Base-by-base conservation (phyloP, 2,329 filamentous ascomycete species). In the Scedosporium minutisporum region DNA sequence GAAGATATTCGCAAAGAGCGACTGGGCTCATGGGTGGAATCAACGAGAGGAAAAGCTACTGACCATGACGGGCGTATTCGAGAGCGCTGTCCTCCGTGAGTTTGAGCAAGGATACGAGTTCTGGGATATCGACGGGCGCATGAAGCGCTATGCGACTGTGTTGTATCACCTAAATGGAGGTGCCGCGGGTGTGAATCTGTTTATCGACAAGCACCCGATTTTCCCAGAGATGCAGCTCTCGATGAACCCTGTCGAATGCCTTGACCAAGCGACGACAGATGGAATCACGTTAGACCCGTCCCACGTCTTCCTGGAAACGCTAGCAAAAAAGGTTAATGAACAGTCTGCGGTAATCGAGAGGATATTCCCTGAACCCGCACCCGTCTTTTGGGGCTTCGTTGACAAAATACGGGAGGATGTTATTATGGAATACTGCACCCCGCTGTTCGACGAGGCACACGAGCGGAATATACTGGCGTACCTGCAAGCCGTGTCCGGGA, bases 61-160 rank as follows among this genome's bases (percentile, higher is more conserved):
- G 44, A 83, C 81, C 25, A 92, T 96, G 82, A 84, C 88, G 66
- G 82, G 82, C 44, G 87, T 95, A 64, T 99, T 99, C 69, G 93
- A 97, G 75, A 92, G 88, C 63, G 92, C 93, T 3, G 93, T 96
- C 3, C 77, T 97, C 60, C 84, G 89, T 58, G 95, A 99, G 72
- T 99, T 99, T 68, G 90, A 96, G 74, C 89, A 95, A 70, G 95
- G 91, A 3, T 96, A 96, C 67, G 91, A 95, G 72, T 87, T 86
- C 53, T 90, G 89, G 77, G 93, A 99, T 72, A 86, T 96, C 62
- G 89, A 96, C 66, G 92, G 91, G 2, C 82, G 87, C 62, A 97
- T 97, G 93, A 86, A 83, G 67, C 85, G 89, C 70, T 97, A 96
- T 74, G 93, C 93, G 2, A 86, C 91, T 68, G 92, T 99, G 16